phyloP scores from a whole-genome alignment of 2,329 filamentous ascomycete genomes.

The Verticillium klebahnii region DNA sequence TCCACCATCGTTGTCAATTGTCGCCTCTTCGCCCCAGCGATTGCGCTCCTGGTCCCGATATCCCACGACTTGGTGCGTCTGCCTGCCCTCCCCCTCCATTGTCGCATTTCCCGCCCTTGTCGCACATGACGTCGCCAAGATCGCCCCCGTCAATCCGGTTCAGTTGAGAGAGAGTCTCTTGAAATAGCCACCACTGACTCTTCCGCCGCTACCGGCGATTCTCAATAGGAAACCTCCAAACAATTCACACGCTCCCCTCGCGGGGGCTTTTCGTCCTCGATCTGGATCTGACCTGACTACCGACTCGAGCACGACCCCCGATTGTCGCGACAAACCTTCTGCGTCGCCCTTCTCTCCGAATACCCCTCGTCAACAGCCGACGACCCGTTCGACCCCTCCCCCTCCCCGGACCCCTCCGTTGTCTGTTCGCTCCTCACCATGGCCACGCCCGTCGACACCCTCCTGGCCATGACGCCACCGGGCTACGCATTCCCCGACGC shows the following conservation, averaged over 20 bases:
- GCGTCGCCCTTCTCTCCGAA: constrained; percentile 2
- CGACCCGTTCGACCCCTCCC: neutral
- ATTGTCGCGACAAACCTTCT: neutral
- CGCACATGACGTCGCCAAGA: neutral
- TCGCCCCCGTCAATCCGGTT: neutral
- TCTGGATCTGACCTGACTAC: neutral
- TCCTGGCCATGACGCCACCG: constrained; percentile 13
- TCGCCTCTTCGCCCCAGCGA: neutral
- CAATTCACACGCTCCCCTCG: neutral
- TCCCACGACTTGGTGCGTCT: neutral
- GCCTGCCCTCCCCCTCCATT: neutral
- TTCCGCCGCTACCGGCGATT: neutral
- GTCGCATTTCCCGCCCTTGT: neutral
- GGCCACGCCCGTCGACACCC: constrained; percentile 11
- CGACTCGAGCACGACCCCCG: neutral
- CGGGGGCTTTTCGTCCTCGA: neutral
- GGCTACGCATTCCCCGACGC: constrained; percentile 57
- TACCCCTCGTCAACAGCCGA: neutral
- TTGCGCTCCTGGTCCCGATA: neutral
- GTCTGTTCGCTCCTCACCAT: constrained; percentile 1
- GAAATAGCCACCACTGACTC: neutral
- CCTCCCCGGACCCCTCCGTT: neutral
- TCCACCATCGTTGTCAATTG: neutral
- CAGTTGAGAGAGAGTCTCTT: neutral
- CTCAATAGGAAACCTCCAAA: neutral